phyloP scores from a whole-genome alignment of 2,329 filamentous ascomycete species.

The Pyrenochaeta sp. region DNA sequence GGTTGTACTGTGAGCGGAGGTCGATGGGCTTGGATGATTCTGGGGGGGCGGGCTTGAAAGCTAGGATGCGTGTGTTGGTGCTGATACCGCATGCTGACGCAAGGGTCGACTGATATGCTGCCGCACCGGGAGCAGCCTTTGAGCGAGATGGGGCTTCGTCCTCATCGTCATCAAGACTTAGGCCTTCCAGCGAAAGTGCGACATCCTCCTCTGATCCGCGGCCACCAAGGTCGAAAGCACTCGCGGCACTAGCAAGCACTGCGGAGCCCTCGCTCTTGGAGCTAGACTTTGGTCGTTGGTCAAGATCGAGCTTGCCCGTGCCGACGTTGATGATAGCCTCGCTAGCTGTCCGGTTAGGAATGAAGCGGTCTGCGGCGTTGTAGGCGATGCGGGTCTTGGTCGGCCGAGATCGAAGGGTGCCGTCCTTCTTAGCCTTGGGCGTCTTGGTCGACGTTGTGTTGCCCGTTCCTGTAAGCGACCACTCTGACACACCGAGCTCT shows the following conservation, averaged over 20 bases:
- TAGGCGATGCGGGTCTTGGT: slow-evolving; percentile 54
- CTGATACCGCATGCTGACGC: slow-evolving; percentile 92
- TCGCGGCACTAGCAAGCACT: slow-evolving; percentile 77
- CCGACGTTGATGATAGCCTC: slow-evolving; percentile 85
- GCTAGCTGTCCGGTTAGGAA: slow-evolving; percentile 90
- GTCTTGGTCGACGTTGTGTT: slow-evolving; percentile 54
- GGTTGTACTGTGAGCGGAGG: slow-evolving; percentile 96
- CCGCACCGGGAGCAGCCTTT: slow-evolving; percentile 84
- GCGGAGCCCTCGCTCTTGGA: slow-evolving; percentile 75
- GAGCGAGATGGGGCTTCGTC: slow-evolving; percentile 69
- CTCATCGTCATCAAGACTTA: slow-evolving; percentile 79
- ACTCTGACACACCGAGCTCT: slow-evolving; percentile 92
- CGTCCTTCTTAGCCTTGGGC: slow-evolving; percentile 51
- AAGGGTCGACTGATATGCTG: slow-evolving; percentile 90
- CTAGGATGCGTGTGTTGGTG: slow-evolving; percentile 92
- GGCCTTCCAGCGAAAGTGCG: slow-evolving; percentile 76
- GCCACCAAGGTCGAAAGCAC: slow-evolving; percentile 69
- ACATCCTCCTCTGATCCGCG: slow-evolving; percentile 75
- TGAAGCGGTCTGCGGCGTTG: slow-evolving; percentile 90
- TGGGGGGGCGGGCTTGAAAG: slow-evolving; percentile 97
- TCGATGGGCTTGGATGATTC: slow-evolving; percentile 99
- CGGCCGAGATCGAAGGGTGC: slow-evolving; percentile 40
- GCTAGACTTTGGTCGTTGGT: slow-evolving; percentile 71
- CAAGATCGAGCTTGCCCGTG: slow-evolving; percentile 78
- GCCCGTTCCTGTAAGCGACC: slow-evolving; percentile 86